Base-by-base conservation (phyloP, 2,329 filamentous ascomycete species). In the Mollisiaceae sp. region DNA sequence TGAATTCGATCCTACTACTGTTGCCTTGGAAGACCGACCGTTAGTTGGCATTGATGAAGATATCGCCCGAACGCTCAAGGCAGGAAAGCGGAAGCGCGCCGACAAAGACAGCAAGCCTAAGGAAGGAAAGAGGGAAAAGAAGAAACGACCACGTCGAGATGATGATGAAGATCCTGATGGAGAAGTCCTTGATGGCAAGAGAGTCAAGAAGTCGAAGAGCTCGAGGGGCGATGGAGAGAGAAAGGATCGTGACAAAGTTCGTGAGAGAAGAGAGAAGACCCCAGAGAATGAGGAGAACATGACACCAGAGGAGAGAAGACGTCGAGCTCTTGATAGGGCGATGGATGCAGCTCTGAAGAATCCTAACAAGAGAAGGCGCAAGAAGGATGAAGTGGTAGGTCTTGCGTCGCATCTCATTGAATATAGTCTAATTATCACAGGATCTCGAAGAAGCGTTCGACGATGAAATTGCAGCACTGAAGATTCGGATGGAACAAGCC, bases 391-490 rank as follows among this genome's bases (percentile, higher is more conserved):
- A 72, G 93, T 97, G 77, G 91, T 94, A 83, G 62, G 89, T 83
- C 47, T 39, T 32, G 5, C 39, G 15, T 35, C 12, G 8, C 32
- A 39, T 39, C 1, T 20, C n/a, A 32, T 36, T 38, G 5, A 35
- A n/a, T n/a, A 2, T 32, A 12, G 35, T 36, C 18, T 14, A 47
- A 43, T 71, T 67, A 20, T 36, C 67, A 12, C 72, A 94, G 91
- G 94, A 98, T 70, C 84, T 98, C 56, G 94, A 97, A 77, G 90
- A 93, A 73, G 90, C 91, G 79, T 91, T 94, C 71, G 95, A 98
- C 76, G 91, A 93, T 54, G 90, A 96, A 75, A 93, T 99, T 69
- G 92, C 92, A 64, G 85, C 90, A 58, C 90, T 99, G 77, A 95
- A 95, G 75, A 85, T 91, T 62, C 88, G 89, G 64, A 99, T 99